Base-by-base conservation (phyloP, 2,329 filamentous ascomycete species). In the Cytospora mali region DNA sequence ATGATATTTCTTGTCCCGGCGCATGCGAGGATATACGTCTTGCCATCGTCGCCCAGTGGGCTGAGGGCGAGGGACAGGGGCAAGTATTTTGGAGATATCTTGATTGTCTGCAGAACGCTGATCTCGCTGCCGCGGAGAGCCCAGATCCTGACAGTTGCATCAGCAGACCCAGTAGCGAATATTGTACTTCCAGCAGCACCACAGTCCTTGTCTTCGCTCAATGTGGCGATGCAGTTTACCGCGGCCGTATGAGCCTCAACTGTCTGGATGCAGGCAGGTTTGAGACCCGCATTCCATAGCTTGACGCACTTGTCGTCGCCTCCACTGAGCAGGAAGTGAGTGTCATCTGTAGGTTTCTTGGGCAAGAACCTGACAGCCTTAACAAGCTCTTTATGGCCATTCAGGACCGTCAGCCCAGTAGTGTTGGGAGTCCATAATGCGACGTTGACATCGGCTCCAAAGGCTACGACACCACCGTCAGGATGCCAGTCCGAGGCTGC, bases 401-500 rank as follows among this genome's bases (percentile, higher is more conserved):
- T 82, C 35, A 98, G 79, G 2, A 97, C 80, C 0, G 76, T 75
- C 56, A 81, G 81, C 14, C 97, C 80, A 6, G 94, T 23, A n/a
- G 42, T 33, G 21, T 48, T 61, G 93, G 93, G 72, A 87, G 58
- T 81, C 95, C 95, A 99, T 48, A 98, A 73, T 50, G 93, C 94
- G 69, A 99, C 84, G 76, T 95, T 95, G 69, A 88, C 88, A 75
- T 96, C 92, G 10, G 93, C 89, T 33, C 95, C 95, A 78, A 92
- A 99, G 31, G 93, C 95, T 59, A 99, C 81, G 33, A 61, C 57
- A 51, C 93, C 74, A 11, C 90, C 91, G 66, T 83, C 78, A 23
- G 77, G 72, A 72, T 90, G 87, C 95, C 95, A 99, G 77, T 98
- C 94, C 29, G 94, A 93, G 29, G 92, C 91, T 18, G 89, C 88